Evolutionary conservation across 805 yeast genomes (phyloP).

Genomic region (Ogataea kodamae): DNA sequence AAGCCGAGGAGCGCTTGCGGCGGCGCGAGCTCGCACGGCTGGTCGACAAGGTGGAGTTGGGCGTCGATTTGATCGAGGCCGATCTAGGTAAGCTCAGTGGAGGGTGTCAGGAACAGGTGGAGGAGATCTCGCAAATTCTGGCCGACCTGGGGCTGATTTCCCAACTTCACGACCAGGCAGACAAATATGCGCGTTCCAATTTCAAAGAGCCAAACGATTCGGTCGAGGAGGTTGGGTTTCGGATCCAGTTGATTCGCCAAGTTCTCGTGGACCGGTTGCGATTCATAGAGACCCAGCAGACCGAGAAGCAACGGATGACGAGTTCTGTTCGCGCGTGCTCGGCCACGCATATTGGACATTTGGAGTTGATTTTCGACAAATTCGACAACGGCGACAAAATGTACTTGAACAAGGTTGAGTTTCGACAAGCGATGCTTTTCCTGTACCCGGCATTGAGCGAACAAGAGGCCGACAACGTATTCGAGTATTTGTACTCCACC

Average conservation of each 20-base stretch:
- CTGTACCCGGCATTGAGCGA: constrained; percentile 37
- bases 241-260: constrained; percentile 35
- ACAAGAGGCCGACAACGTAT: constrained; percentile 37
- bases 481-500: constrained; percentile 29
- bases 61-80: constrained; percentile 18
- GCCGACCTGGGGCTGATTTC: constrained; percentile 37
- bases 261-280: constrained; percentile 38
- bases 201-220: constrained; percentile 9
- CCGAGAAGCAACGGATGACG: constrained; percentile 21
- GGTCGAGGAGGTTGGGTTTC: constrained; percentile 37
- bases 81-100: constrained; percentile 25
- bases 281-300: constrained; percentile 41
- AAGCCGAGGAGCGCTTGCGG: constrained; percentile 22
- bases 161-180: constrained; percentile 20
- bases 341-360: too few relatives aligned
- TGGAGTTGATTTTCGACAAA: constrained; percentile 42
- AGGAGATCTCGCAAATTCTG: constrained; percentile 32
- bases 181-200: constrained; percentile 14
- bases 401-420: constrained; percentile 39
- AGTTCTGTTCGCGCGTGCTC: constrained; percentile 25
- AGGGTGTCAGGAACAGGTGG: constrained; percentile 37
- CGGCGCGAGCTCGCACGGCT: constrained; percentile 26
- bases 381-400: constrained; percentile 37
- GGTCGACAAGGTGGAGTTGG: constrained; percentile 18
- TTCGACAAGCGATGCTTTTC: constrained; percentile 40